These are phyloP conservation scores for Aspergillus glaucus DNA, from an alignment of 2,329 filamentous ascomycete genomes.

Conservation along the genomic window DNA sequence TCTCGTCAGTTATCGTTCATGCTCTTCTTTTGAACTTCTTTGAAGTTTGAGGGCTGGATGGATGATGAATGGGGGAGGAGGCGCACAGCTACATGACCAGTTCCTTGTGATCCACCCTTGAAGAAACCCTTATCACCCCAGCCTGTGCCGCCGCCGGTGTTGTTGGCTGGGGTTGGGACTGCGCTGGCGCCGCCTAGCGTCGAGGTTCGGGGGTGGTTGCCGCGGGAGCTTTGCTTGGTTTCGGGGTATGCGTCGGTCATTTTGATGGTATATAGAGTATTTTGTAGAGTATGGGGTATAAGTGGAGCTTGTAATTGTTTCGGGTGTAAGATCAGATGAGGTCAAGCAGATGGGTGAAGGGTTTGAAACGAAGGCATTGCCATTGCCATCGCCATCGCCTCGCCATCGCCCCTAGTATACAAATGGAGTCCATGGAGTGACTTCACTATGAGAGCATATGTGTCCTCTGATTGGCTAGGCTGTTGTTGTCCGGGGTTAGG, in stretches of 20 bases:
- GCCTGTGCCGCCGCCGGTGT: slow-evolving; percentile 14
- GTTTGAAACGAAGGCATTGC: too few relatives aligned
- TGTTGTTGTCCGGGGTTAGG: background rate
- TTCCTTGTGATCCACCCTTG: slow-evolving; percentile 18
- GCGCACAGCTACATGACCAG: slow-evolving; percentile 20
- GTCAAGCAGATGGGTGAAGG: too few relatives aligned
- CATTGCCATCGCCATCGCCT: background rate
- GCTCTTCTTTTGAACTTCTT: background rate
- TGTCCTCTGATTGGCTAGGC: background rate
- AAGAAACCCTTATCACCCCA: slow-evolving; percentile 17
- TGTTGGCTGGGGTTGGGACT: slow-evolving; percentile 25
- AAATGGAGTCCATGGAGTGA: background rate
- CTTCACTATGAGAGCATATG: background rate
- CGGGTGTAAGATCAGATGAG: background rate
- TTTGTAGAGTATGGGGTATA: background rate
- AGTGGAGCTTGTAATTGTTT: too few relatives aligned
- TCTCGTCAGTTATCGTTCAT: background rate
- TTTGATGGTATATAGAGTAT: background rate
- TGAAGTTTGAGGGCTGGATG: background rate
- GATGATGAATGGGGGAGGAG: too few relatives aligned
- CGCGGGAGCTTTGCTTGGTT: background rate
- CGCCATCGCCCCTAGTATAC: background rate
- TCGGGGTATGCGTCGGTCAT: slow-evolving; percentile 8
- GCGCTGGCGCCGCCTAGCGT: slow-evolving; percentile 19
- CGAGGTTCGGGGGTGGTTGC: slow-evolving; percentile 10